These are phyloP conservation scores for Lophiotrema nucula DNA, from an alignment of 495 filamentous ascomycete species.

Conservation along the genomic window DNA sequence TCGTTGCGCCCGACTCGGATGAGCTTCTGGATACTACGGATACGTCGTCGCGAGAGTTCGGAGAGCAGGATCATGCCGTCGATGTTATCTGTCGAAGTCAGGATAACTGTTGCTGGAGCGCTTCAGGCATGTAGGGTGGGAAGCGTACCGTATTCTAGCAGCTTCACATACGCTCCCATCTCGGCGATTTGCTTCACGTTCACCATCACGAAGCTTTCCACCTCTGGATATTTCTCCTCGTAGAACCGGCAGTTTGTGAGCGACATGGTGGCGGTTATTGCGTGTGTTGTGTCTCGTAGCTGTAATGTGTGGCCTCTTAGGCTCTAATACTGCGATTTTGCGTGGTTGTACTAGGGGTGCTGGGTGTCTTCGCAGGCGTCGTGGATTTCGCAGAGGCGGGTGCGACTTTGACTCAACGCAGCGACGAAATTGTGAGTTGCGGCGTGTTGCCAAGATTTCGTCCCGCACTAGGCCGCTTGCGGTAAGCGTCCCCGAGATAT, in stretches of 20 bases:
- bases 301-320: not conserved
- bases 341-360: too few species aligned
- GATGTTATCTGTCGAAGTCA: constrained; percentile 65
- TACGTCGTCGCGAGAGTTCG: constrained; percentile 93
- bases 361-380: too few species aligned
- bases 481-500: too few species aligned
- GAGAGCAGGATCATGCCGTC: constrained; percentile 99
- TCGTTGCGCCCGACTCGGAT: constrained; percentile 97
- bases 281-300: not conserved
- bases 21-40: constrained; percentile 96
- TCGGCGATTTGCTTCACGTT: constrained; percentile 78
- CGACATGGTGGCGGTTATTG: constrained; percentile 79
- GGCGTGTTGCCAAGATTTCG: too few species aligned
- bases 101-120: not conserved
- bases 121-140: not conserved
- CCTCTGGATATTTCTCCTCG: constrained; percentile 96
- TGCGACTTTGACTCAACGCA: too few species aligned
- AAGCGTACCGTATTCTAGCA: constrained; percentile 77
- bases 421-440: too few species aligned
- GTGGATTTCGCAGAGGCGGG: too few species aligned
- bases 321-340: too few species aligned
- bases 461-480: too few species aligned
- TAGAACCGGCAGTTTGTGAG: constrained; percentile 98
- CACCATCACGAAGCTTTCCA: constrained; percentile 99
- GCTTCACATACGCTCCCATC: constrained; percentile 99